These are phyloP conservation scores for Botrytis medusae DNA, from an alignment of 2,329 filamentous ascomycete genomes.

Conservation along the genomic window DNA sequence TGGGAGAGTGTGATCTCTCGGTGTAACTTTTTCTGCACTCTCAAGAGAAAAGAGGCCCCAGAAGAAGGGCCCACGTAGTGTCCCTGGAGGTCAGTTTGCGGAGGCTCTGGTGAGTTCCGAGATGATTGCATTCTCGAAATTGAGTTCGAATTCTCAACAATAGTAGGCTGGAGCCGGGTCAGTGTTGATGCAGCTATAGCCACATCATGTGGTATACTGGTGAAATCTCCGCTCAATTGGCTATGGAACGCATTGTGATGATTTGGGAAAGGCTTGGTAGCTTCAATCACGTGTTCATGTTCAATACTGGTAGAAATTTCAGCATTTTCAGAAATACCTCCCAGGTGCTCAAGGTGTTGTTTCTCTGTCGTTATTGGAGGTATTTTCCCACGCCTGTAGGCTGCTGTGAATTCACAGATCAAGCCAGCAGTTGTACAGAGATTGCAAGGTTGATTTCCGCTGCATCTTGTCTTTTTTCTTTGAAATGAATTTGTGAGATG, in stretches of 20 bases:
- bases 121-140: slow-evolving; percentile 33
- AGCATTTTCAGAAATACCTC: slow-evolving; percentile 5
- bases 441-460: slow-evolving; percentile 44
- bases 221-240: not conserved
- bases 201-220: slow-evolving; percentile 12
- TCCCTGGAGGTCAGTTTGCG: slow-evolving; percentile 48
- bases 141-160: not conserved
- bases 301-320: not conserved
- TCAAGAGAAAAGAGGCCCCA: slow-evolving; percentile 50
- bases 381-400: slow-evolving; percentile 49
- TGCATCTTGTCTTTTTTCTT: slow-evolving; percentile 46
- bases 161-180: not conserved
- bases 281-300: slow-evolving; percentile 11
- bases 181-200: slow-evolving; percentile 18
- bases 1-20: slow-evolving; percentile 43
- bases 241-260: slow-evolving; percentile 10
- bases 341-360: not conserved
- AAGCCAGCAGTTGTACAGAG: slow-evolving; percentile 36
- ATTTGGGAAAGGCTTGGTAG: not conserved
- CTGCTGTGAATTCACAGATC: slow-evolving; percentile 50
- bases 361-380: slow-evolving; percentile 40
- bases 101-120: slow-evolving; percentile 47
- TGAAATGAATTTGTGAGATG: not conserved
- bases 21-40: slow-evolving; percentile 51
- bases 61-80: slow-evolving; percentile 50